Conservation (phyloP, 495 filamentous ascomycete genomes). For the Aspergillus steynii region DNA sequence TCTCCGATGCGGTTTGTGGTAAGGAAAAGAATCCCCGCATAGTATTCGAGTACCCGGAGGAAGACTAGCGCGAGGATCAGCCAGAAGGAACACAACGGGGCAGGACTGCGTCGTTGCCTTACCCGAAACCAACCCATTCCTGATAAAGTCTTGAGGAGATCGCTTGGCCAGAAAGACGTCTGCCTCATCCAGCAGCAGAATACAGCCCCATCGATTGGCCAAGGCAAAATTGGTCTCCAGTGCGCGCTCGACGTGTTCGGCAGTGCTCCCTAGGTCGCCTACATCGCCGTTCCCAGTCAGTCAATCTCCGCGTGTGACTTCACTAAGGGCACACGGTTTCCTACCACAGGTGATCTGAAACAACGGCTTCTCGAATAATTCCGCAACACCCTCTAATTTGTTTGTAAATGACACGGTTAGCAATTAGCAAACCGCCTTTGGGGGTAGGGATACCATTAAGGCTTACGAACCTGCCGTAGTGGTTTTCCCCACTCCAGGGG, state of each 20-base stretch:
- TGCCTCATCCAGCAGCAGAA: slow-evolving; percentile 56
- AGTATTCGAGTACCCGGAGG: slow-evolving; percentile 55
- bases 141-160: slow-evolving; percentile 32
- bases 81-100: no score
- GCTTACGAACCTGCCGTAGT: slow-evolving; percentile 38
- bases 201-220: slow-evolving; percentile 48
- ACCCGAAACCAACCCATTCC: slow-evolving; percentile 37
- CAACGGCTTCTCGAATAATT: slow-evolving; percentile 27
- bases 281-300: background rate
- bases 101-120: background rate
- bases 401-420: no score
- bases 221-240: slow-evolving; percentile 41
- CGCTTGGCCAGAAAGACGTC: slow-evolving; percentile 53
- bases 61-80: slow-evolving; percentile 34
- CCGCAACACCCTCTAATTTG: slow-evolving; percentile 29
- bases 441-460: no score
- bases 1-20: slow-evolving; percentile 48
- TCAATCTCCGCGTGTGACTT: no score
- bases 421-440: no score
- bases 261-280: slow-evolving; percentile 32
- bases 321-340: background rate
- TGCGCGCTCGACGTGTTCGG: slow-evolving; percentile 38
- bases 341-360: slow-evolving; percentile 33
- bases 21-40: slow-evolving; percentile 51
- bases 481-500: slow-evolving; percentile 52